Conservation (phyloP, 805 yeast genomes). For the Isabelozyma heimii region DNA sequence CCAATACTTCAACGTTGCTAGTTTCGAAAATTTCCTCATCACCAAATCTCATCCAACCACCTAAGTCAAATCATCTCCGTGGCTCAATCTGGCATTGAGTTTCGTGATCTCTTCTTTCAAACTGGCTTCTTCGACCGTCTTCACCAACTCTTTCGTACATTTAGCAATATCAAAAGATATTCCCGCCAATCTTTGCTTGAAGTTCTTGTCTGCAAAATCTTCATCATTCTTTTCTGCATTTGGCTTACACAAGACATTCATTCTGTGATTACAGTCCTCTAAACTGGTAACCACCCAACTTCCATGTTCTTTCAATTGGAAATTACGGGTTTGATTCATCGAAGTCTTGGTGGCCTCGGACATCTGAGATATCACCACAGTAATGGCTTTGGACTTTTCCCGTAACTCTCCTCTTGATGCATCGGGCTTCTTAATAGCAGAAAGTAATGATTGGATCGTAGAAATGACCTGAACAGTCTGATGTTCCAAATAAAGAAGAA, state of each 20-base stretch:
- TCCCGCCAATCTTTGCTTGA: constrained; percentile 93
- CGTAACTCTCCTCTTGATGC: constrained; percentile 74
- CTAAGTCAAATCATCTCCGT: constrained; percentile 24
- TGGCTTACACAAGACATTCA: constrained; percentile 65
- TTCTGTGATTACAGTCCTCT: constrained; percentile 80
- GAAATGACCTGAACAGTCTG: constrained; percentile 90
- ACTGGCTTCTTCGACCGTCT: constrained; percentile 93
- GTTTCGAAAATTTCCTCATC: too few species aligned
- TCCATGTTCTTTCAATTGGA: constrained; percentile 84
- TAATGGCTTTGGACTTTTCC: constrained; percentile 71
- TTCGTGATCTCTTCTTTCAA: constrained; percentile 81
- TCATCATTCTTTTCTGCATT: constrained; percentile 42
- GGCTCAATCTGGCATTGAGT: constrained; percentile 62
- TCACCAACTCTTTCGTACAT: constrained; percentile 92
- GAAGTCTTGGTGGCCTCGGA: constrained; percentile 83
- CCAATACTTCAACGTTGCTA: too few species aligned
- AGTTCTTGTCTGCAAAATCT: constrained; percentile 81
- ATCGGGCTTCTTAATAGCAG: constrained; percentile 73
- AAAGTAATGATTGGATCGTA: constrained; percentile 79
- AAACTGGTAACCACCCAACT: constrained; percentile 85
- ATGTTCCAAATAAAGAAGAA: constrained; percentile 83
- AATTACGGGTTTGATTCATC: constrained; percentile 85
- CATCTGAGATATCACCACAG: constrained; percentile 79
- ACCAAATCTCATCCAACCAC: too few species aligned
- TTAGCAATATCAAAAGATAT: constrained; percentile 95